Base-by-base conservation (phyloP, 129 eudicot species). In the Smallanthus sonchifolius region DNA sequence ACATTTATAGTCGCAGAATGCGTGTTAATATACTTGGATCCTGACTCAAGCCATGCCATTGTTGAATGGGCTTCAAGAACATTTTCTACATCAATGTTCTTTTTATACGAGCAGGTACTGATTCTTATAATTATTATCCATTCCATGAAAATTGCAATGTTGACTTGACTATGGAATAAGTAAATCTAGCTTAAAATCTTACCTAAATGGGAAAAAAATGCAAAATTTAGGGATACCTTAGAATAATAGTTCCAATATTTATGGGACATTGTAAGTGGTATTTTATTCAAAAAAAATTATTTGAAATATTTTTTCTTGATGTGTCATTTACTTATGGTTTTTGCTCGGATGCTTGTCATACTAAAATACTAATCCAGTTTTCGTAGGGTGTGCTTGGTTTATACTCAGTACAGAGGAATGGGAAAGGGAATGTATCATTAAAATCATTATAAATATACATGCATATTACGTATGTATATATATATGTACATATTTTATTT, bases 1-100 rank as follows among this genome's bases (percentile, higher is more conserved):
- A 95, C 99, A 75, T 95, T 95, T 85, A 91, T 95, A 76, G 86
- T 95, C 83, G 99, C 99, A 95, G 99, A 95, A 79, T 95, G 99
- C 44, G 99, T 95, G 43, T 83, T 95, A 43, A 95, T 95, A 80
- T 95, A 91, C 86, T 77, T 91, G 89, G 96, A 88, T 83, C 99
- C 99, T 13, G 95, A 88, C 62, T 85, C 97, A 79, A 91, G 96
- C 81, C 87, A 91, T 28, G 68, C 85, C 64, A 84, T 95, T 34
- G 99, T 91, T 77, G 86, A 86, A 68, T 95, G 99, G 99, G 97
- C 97, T 81, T 77, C 99, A 36, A 91, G 63, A 77, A 79, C 88
- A 39, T 95, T 95, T 74, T 84, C 97, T 17, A 88, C 97, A 20
- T 82, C 97, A 49, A 70, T 88, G 68, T 95, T 95, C 86, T 91